Evolutionary conservation across 352 stramenopile species (phyloP).

Genomic region (Globisporangium camurandrum): DNA sequence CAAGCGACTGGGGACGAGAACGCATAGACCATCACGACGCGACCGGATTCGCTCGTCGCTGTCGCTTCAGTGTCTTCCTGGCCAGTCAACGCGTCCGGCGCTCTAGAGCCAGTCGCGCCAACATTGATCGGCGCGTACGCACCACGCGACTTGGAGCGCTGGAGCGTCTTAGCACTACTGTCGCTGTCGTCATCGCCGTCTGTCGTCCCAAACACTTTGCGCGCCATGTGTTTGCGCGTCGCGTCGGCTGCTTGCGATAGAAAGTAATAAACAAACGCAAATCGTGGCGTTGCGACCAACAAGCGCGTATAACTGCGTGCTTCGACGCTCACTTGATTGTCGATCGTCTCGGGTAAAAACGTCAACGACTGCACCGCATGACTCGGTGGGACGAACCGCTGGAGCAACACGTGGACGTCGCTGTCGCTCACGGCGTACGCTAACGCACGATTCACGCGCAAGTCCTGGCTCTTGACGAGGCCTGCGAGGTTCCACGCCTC

Average conservation of each 20-base stretch:
- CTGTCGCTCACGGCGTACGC: conserved; percentile 56
- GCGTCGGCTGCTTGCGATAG: conserved; percentile 59
- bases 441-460: conserved; percentile 77
- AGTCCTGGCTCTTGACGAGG: conserved; percentile 62
- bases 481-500: conserved; percentile 69
- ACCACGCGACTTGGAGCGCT: conserved; percentile 29
- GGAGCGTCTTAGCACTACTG: not conserved
- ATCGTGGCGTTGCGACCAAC: conserved; percentile 47
- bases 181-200: conserved; percentile 10
- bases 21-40: conserved; percentile 81
- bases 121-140: conserved; percentile 38
- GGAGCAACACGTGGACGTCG: conserved; percentile 64
- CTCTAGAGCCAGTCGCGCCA: no score
- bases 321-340: conserved; percentile 69
- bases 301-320: conserved; percentile 71
- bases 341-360: conserved; percentile 79
- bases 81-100: no score
- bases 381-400: conserved; percentile 67
- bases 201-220: conserved; percentile 56
- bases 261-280: conserved; percentile 82
- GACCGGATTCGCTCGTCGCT: conserved; percentile 29
- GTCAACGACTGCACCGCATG: conserved; percentile 56
- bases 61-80: conserved; percentile 5
- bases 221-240: conserved; percentile 71
- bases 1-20: conserved; percentile 55